phyloP scores from a whole-genome alignment of 208 protist genomes.

The Crithidia thermophila region DNA sequence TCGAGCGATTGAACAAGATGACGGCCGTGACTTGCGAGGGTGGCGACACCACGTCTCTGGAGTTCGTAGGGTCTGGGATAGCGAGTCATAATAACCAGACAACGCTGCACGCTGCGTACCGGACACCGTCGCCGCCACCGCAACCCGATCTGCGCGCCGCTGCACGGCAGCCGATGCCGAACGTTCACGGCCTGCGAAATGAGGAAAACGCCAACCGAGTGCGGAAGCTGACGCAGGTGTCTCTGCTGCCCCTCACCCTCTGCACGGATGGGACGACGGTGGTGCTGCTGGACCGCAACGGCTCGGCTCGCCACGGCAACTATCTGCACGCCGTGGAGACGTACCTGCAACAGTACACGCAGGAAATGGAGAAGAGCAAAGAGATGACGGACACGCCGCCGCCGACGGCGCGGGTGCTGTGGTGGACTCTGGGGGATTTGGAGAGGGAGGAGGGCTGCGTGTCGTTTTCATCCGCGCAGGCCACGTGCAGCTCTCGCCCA shows the following conservation, averaged over 20 bases:
- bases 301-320: constrained; percentile 47
- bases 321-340: constrained; percentile 26
- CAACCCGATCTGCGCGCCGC: not conserved
- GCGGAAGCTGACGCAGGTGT: constrained; percentile 8
- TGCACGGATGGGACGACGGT: constrained; percentile 33
- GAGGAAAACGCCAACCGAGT: too few relatives aligned
- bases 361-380: not conserved
- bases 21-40: not conserved
- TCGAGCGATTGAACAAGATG: constrained; percentile 10
- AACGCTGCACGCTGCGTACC: not conserved
- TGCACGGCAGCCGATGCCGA: too few relatives aligned
- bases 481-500: not conserved
- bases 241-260: constrained; percentile 23
- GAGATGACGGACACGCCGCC: not conserved
- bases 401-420: not conserved
- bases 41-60: not conserved
- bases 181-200: too few relatives aligned
- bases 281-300: constrained; percentile 38
- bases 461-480: constrained; percentile 6
- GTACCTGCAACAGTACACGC: not conserved
- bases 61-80: not conserved
- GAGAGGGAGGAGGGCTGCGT: not conserved
- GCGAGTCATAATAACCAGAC: not conserved
- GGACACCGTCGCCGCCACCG: not conserved
- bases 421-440: constrained; percentile 22